Conservation (phyloP, 202 grass and related monocot genomes). For the Zizania palustris region DNA sequence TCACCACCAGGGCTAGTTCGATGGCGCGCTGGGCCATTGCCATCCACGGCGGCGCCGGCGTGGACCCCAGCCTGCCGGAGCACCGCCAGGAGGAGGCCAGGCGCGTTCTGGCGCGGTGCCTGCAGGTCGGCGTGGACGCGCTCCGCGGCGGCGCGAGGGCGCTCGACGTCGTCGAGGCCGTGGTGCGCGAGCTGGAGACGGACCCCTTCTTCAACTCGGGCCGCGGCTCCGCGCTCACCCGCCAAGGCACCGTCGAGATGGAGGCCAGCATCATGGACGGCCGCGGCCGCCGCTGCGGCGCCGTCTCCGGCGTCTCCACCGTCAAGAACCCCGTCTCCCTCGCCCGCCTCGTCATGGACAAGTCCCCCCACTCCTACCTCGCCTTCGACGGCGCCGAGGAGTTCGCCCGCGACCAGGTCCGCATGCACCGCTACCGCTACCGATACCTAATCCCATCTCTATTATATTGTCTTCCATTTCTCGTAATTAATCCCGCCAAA, state of each 20-base stretch:
- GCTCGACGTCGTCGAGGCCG: slow-evolving; percentile 78
- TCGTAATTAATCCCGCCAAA: slow-evolving; percentile 7
- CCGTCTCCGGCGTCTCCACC: slow-evolving; percentile 84
- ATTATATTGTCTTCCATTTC: too few relatives aligned
- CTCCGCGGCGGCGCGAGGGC: slow-evolving; percentile 37
- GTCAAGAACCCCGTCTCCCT: slow-evolving; percentile 84
- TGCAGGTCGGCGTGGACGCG: slow-evolving; percentile 56
- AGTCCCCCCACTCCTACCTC: slow-evolving; percentile 88
- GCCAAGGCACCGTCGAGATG: slow-evolving; percentile 88
- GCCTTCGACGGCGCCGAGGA: slow-evolving; percentile 88
- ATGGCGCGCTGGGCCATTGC: slow-evolving; percentile 89
- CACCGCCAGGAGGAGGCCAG: slow-evolving; percentile 73
- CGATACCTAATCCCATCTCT: too few relatives aligned
- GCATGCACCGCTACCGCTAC: not conserved
- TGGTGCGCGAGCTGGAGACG: slow-evolving; percentile 78
- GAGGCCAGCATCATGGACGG: slow-evolving; percentile 99
- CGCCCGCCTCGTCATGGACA: slow-evolving; percentile 80
- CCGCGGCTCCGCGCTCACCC: slow-evolving; percentile 76
- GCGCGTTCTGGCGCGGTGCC: slow-evolving; percentile 72
- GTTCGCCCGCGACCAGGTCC: slow-evolving; percentile 83
- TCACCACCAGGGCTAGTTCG: too few relatives aligned
- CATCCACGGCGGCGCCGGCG: slow-evolving; percentile 83
- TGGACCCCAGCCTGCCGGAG: slow-evolving; percentile 82
- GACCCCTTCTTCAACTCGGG: slow-evolving; percentile 94
- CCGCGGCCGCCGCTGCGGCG: slow-evolving; percentile 67